Evolutionary conservation across 352 stramenopile species (phyloP).

Genomic region (Globisporangium apiculatum): DNA sequence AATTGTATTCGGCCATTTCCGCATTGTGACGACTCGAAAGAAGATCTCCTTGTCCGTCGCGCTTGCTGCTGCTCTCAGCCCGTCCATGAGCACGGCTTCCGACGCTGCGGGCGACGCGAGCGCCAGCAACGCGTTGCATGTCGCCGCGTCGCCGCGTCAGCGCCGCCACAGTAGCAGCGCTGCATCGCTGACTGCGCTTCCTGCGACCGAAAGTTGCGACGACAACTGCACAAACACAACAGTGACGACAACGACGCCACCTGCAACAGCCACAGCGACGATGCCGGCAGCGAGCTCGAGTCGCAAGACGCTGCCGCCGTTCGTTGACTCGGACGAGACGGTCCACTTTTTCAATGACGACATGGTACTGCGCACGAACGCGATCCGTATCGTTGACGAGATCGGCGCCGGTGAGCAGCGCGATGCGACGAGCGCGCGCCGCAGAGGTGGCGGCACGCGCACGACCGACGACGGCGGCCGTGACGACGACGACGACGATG

Average conservation of each 20-base stretch:
- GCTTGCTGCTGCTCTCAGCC: too few relatives aligned
- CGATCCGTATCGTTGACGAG: constrained; percentile 30
- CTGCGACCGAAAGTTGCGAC: constrained; percentile 7
- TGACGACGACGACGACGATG: constrained; percentile 22
- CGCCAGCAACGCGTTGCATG: background rate
- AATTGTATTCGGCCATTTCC: too few relatives aligned
- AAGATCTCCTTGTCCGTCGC: too few relatives aligned
- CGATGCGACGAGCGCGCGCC: constrained; percentile 8
- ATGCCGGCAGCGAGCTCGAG: background rate
- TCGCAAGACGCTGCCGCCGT: constrained; percentile 11
- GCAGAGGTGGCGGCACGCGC: constrained; percentile 1
- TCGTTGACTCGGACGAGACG: constrained; percentile 52
- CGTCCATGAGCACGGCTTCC: too few relatives aligned
- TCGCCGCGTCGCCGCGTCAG: background rate
- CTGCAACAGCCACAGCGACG: background rate
- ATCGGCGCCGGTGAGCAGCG: constrained; percentile 8
- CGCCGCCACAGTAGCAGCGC: constrained; percentile 7
- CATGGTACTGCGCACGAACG: constrained; percentile 57
- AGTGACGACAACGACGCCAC: constrained; percentile 6
- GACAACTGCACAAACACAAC: background rate
- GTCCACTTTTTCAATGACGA: constrained; percentile 64
- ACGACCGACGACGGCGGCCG: constrained; percentile 19
- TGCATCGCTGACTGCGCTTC: background rate
- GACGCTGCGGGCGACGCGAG: too few relatives aligned
- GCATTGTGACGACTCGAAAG: too few relatives aligned